These are phyloP conservation scores for Gaeumannomyces sp. DNA, from an alignment of 2,329 filamentous ascomycete genomes.

Conservation along the genomic window DNA sequence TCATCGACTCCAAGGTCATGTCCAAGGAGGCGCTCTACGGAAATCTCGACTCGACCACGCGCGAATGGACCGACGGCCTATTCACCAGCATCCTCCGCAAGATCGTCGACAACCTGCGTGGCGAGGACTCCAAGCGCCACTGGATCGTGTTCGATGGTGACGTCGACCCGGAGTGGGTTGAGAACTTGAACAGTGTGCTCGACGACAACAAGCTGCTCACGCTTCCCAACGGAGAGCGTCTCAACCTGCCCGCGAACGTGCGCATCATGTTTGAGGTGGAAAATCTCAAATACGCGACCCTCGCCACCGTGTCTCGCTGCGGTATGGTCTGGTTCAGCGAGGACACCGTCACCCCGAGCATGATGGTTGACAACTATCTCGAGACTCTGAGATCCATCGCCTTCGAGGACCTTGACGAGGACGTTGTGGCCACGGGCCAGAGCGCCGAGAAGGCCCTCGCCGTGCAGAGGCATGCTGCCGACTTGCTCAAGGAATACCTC, in stretches of 20 bases:
- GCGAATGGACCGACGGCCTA: slow-evolving; percentile 97
- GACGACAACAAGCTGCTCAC: slow-evolving; percentile 99
- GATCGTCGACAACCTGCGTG: slow-evolving; percentile 97
- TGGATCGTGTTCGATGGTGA: slow-evolving; percentile 99
- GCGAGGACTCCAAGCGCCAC: slow-evolving; percentile 92
- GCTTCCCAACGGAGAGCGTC: slow-evolving; percentile 92
- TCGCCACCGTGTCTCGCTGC: slow-evolving; percentile 98
- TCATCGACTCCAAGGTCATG: slow-evolving; percentile 99
- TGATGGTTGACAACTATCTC: slow-evolving; percentile 92
- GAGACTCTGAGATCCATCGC: slow-evolving; percentile 73
- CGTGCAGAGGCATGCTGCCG: slow-evolving; percentile 73
- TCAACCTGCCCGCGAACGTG: slow-evolving; percentile 89
- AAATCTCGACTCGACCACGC: slow-evolving; percentile 89
- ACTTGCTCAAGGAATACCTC: slow-evolving; percentile 69
- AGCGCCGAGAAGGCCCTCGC: slow-evolving; percentile 72
- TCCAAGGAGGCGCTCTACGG: slow-evolving; percentile 97
- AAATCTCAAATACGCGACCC: slow-evolving; percentile 91
- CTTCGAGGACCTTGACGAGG: slow-evolving; percentile 95
- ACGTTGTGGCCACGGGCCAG: slow-evolving; percentile 69
- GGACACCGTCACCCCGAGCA: slow-evolving; percentile 85
- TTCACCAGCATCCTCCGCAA: slow-evolving; percentile 97
- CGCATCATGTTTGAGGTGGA: slow-evolving; percentile 99
- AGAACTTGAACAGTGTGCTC: slow-evolving; percentile 98
- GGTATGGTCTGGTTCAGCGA: slow-evolving; percentile 99
- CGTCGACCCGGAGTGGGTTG: slow-evolving; percentile 98